Evolutionary conservation across 164 flowering plant species (phyloP).

Genomic region (Kalanchoe fedtschenkoi): DNA sequence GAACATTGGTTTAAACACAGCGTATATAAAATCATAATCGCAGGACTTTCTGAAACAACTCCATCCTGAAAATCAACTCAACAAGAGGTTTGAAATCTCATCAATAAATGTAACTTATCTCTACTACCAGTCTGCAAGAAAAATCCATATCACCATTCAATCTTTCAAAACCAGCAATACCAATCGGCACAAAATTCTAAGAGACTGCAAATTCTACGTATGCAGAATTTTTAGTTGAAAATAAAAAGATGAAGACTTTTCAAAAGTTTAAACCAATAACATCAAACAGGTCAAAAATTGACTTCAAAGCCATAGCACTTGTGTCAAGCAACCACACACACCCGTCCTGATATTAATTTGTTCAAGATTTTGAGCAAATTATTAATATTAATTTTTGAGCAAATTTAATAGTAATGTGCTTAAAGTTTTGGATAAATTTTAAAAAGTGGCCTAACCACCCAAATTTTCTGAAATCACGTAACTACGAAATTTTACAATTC

Average conservation of each 20-base stretch:
- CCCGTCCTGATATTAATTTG: no score
- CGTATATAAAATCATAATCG: not conserved
- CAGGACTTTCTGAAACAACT: not conserved
- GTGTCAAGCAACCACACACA: no score
- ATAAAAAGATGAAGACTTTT: not conserved
- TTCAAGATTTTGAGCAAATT: no score
- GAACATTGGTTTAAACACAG: no score
- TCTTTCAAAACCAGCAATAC: not conserved
- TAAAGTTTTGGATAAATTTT: no score
- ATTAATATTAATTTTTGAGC: no score
- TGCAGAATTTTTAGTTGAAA: no score
- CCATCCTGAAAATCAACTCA: not conserved
- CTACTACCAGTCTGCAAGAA: not conserved
- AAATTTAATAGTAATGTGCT: no score
- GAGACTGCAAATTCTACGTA: not conserved
- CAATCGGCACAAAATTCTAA: not conserved
- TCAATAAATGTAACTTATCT: no score
- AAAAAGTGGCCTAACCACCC: no score
- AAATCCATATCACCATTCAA: constrained; percentile 1
- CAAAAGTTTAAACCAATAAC: not conserved
- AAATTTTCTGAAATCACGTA: no score
- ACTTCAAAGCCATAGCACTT: not conserved
- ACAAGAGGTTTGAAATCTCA: not conserved
- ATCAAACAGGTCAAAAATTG: not conserved
- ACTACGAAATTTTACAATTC: no score